Conservation (phyloP, 768 basidiomycete genomes). For the Amanita jacksonii region DNA sequence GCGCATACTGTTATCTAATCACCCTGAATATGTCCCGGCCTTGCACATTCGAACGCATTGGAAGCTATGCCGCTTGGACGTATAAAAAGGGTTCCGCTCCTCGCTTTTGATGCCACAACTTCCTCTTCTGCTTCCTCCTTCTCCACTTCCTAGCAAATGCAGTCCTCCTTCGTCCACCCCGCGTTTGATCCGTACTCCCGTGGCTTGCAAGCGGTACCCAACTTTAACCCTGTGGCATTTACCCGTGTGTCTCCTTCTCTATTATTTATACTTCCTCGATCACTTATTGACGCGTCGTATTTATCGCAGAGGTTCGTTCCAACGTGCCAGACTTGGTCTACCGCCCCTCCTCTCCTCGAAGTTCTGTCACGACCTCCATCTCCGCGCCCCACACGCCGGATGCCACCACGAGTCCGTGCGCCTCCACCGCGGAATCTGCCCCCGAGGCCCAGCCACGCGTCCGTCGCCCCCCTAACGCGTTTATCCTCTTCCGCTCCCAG, state of each 20-base stretch:
- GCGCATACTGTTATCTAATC: no score
- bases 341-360: not conserved
- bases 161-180: no score
- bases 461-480: constrained; percentile 46
- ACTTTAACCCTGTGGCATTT: not conserved
- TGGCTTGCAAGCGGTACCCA: no score
- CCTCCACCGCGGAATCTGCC: not conserved
- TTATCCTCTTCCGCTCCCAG: constrained; percentile 47
- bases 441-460: constrained; percentile 14
- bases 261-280: not conserved
- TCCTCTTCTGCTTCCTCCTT: no score
- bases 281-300: no score
- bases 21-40: no score
- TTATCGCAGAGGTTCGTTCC: not conserved
- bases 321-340: not conserved
- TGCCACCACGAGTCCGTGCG: not conserved
- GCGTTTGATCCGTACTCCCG: no score
- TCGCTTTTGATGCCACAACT: no score
- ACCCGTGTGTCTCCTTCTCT: not conserved
- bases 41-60: no score
- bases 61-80: no score
- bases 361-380: not conserved
- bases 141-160: no score
- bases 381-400: not conserved
- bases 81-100: no score